Evolutionary conservation across 2,329 filamentous ascomycete species (phyloP).

Genomic region (Penicillium capsulatum): DNA sequence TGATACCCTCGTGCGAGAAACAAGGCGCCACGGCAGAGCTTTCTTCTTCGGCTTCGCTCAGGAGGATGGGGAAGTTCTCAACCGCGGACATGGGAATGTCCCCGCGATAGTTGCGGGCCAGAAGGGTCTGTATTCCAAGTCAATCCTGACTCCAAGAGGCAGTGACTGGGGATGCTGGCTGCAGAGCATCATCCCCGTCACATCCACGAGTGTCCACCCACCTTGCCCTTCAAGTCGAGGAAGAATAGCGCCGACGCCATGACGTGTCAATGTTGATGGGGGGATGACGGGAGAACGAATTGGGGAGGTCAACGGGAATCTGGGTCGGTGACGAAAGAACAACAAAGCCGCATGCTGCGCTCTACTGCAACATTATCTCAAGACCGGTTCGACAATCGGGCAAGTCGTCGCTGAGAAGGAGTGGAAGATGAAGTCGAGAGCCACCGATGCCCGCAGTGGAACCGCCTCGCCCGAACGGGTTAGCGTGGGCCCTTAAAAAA

Average conservation of each 20-base stretch:
- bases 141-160: conserved; percentile 19
- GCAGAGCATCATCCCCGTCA: neutral
- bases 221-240: conserved; percentile 99
- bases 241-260: conserved; percentile 99
- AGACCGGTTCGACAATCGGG: neutral
- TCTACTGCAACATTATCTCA: conserved; percentile 12
- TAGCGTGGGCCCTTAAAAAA: conserved; percentile 29
- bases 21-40: conserved; percentile 95
- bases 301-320: conserved; percentile 7
- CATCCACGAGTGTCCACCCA: conserved; percentile 40
- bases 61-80: conserved; percentile 92
- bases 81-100: conserved; percentile 99
- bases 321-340: conserved; percentile 4
- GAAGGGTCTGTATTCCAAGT: conserved; percentile 67
- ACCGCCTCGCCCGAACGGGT: conserved; percentile 18
- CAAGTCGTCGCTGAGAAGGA: conserved; percentile 5
- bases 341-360: conserved; percentile 13
- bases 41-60: conserved; percentile 98
- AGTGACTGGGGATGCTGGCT: conserved; percentile 17
- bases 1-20: conserved; percentile 98
- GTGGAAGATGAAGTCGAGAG: conserved; percentile 4
- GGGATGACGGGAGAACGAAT: conserved; percentile 2
- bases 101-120: conserved; percentile 96
- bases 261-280: conserved; percentile 32
- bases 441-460: conserved; percentile 12